These are phyloP conservation scores for Sungouiella thailandica DNA, from an alignment of 805 yeast genomes.

Conservation along the genomic window DNA sequence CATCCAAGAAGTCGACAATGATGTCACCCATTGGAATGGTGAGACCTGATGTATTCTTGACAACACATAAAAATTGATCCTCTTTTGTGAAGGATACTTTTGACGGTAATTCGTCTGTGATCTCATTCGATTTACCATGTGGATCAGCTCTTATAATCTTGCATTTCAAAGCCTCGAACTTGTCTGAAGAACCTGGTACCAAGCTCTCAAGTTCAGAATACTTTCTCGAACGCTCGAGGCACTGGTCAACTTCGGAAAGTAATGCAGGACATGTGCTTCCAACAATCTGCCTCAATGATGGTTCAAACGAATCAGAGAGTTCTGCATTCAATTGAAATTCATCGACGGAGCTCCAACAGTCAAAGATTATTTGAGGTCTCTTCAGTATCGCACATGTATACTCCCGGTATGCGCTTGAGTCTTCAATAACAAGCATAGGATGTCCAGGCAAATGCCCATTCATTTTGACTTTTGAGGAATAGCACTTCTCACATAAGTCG, in stretches of 20 bases:
- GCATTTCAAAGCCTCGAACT: neutral
- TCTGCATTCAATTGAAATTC: constrained; percentile 1
- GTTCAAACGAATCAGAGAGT: neutral
- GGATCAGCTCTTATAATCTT: no score
- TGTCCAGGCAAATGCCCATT: constrained; percentile 9
- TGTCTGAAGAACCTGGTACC: constrained; percentile 5
- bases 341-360: constrained; percentile 14
- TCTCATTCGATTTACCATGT: no score
- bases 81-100: no score
- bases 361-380: constrained; percentile 16
- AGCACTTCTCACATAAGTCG: constrained; percentile 13
- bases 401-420: neutral
- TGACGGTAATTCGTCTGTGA: no score
- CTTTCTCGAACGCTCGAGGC: constrained; percentile 20
- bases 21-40: no score
- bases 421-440: constrained; percentile 11
- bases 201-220: constrained; percentile 18
- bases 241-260: no score
- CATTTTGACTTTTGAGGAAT: neutral
- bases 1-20: no score
- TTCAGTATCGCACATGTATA: neutral
- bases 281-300: no score
- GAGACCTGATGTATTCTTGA: no score
- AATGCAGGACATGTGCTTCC: no score
- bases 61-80: no score